phyloP scores from a whole-genome alignment of 257 asterid genomes.

The Nicotiana paniculata region DNA sequence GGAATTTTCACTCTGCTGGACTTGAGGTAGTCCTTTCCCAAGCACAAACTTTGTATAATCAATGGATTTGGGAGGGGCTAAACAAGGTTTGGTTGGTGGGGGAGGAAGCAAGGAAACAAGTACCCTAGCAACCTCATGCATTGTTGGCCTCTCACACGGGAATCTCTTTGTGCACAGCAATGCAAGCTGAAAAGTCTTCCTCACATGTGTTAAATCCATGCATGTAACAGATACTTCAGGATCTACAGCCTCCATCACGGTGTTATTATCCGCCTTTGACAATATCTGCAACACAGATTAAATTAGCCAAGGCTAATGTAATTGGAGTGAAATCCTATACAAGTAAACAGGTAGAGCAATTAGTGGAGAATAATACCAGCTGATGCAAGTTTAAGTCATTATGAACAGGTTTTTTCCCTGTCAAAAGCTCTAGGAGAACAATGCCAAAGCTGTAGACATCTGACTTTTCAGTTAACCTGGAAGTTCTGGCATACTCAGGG shows the following conservation, averaged over 20 bases:
- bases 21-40: slow-evolving; percentile 39
- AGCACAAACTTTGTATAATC: slow-evolving; percentile 51
- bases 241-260: slow-evolving; percentile 89
- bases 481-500: slow-evolving; percentile 92
- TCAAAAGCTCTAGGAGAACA: slow-evolving; percentile 86
- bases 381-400: slow-evolving; percentile 81
- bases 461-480: slow-evolving; percentile 81
- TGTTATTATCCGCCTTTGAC: slow-evolving; percentile 73
- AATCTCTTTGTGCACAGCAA: slow-evolving; percentile 70
- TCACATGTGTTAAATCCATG: slow-evolving; percentile 54
- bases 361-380: slow-evolving; percentile 42
- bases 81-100: slow-evolving; percentile 34
- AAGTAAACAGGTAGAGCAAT: neutral
- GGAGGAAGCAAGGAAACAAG: slow-evolving; percentile 63
- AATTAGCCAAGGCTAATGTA: neutral
- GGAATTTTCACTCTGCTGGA: slow-evolving; percentile 38
- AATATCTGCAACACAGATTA: slow-evolving; percentile 41
- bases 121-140: slow-evolving; percentile 81
- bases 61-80: slow-evolving; percentile 25
- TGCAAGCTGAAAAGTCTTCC: slow-evolving; percentile 81
- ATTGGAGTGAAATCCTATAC: neutral
- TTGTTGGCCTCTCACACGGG: slow-evolving; percentile 79
- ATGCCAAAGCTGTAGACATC: slow-evolving; percentile 96
- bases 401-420: slow-evolving; percentile 87
- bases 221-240: slow-evolving; percentile 87